Evolutionary conservation across 176 grass and related monocot genomes (phyloP).

Genomic region (Zea mays): Zm-B73-REFERENCE-NAM-5.0 NC_050104.1:35671001-35671500

Average conservation of each 20-base stretch:
- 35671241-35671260: neutral
- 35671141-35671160: neutral
- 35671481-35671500: too few relatives aligned
- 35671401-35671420: too few relatives aligned
- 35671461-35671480: too few relatives aligned
- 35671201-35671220: neutral
- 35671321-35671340: too few relatives aligned
- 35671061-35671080: neutral
- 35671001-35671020: neutral
- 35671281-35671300: too few relatives aligned
- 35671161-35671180: neutral
- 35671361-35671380: too few relatives aligned
- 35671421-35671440: too few relatives aligned
- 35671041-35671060: neutral
- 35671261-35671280: neutral
- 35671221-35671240: neutral
- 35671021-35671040: slow-evolving; percentile 9
- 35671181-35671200: neutral
- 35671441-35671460: too few relatives aligned
- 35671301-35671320: too few relatives aligned
- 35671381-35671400: too few relatives aligned
- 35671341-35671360: too few relatives aligned
- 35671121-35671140: too few relatives aligned
- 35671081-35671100: neutral
- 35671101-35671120: neutral